A percentile compares a stretch with the other conserved stretches of the same genome.
Evolutionary conservation across 2,329 filamentous ascomycete species (phyloP).

Genomic region (Diplodia sapinea): DNA sequence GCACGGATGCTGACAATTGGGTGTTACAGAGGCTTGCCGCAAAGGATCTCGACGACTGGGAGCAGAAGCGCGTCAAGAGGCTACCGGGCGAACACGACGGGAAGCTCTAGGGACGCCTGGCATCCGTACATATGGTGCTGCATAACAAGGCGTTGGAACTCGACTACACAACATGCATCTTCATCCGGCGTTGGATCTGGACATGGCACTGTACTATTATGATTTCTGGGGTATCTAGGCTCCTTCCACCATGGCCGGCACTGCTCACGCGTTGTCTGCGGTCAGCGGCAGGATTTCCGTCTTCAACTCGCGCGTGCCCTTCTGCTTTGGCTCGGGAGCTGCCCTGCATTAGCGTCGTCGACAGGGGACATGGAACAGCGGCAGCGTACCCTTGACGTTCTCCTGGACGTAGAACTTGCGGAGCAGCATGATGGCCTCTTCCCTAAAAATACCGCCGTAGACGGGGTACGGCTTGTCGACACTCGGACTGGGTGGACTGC

Average conservation of each 20-base stretch:
- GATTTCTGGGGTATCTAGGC: slow-evolving; percentile 21
- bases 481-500: slow-evolving; percentile 56
- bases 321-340: slow-evolving; percentile 69
- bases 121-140: neutral
- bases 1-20: slow-evolving; percentile 19
- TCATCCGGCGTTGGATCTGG: slow-evolving; percentile 18
- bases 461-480: slow-evolving; percentile 81
- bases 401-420: slow-evolving; percentile 97
- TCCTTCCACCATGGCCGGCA: slow-evolving; percentile 8
- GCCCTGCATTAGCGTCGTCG: slow-evolving; percentile 21
- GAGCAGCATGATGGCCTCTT: slow-evolving; percentile 91
- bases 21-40: slow-evolving; percentile 72
- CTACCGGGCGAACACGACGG: slow-evolving; percentile 90
- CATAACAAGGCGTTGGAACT: slow-evolving; percentile 18
- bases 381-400: slow-evolving; percentile 78
- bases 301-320: slow-evolving; percentile 68
- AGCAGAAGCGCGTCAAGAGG: slow-evolving; percentile 91
- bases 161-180: slow-evolving; percentile 10
- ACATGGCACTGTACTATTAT: slow-evolving; percentile 16
- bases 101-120: slow-evolving; percentile 56
- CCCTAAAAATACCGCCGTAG: slow-evolving; percentile 83
- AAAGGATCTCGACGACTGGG: slow-evolving; percentile 94
- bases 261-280: slow-evolving; percentile 6
- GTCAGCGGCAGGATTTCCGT: slow-evolving; percentile 57
- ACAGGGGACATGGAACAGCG: neutral